Base-by-base conservation (phyloP, 2,329 filamentous ascomycete species). In the Epicoccum nigrum region DNA sequence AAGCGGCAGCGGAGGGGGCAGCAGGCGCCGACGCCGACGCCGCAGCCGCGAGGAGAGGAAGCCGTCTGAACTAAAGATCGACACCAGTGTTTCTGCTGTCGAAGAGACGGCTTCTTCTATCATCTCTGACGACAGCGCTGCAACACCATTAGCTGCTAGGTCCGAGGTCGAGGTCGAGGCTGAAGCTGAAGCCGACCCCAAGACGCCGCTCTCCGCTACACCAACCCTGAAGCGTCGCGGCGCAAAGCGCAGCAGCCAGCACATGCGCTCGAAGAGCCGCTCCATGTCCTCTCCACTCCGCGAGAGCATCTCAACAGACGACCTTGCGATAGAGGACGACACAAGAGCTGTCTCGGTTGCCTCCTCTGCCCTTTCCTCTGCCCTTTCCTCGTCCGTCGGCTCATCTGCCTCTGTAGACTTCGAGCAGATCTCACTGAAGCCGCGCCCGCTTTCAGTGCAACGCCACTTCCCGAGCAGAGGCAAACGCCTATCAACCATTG, bases 401-500 rank as follows among this genome's bases (percentile, higher is more conserved):
- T 56, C 70, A 11, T n/a, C n/a, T n/a, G 63, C 65, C 2, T 53
- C 62, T 1, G 45, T 71, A 27, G 65, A 74, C 19, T 52, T 65
- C 17, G 67, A 67, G 54, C 71, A 63, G 59, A 64, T 64, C 44
- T 62, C 59, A 48, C 63, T 68, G 17, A 58, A 57, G 45, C 62
- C 64, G n/a, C 65, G 64, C 17, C 76, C 51, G 59, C 62, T 78
- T 25, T 68, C 70, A 23, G 70, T 73, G 17, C 76, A 74, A 56
- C 74, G 76, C 43, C 73, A 73, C 7, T 80, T 81, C 56, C 81
- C 83, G 3, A 78, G 76, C 9, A 81, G 78, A 21, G 81, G 81
- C n/a, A 76, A 82, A 58, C 75, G 76, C 52, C 73, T 86, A 2
- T 84, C 83, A 7, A 85, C 83, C 0, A 85, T 85, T 53, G 80